phyloP scores from a whole-genome alignment of 768 basidiomycete species.

The Naganishia vaughanmartiniae region DNA sequence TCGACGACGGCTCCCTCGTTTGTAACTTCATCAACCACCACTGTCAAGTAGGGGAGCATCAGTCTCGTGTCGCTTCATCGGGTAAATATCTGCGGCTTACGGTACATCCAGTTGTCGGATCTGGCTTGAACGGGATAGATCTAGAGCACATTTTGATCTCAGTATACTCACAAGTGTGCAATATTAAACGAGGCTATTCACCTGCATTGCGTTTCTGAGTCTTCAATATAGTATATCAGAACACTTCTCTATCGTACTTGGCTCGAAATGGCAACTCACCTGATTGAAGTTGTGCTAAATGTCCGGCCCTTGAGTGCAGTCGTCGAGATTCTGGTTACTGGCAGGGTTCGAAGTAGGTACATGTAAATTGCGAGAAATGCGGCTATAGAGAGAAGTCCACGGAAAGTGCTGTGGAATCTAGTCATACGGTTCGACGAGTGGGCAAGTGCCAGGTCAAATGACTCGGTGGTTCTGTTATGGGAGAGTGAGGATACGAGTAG shows the following conservation, averaged over 20 bases:
- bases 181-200: not conserved
- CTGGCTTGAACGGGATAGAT: slow-evolving; percentile 44
- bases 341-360: not conserved
- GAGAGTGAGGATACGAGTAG: no score
- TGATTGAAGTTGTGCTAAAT: slow-evolving; percentile 1
- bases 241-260: no score
- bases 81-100: not conserved
- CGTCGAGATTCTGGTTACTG: slow-evolving; percentile 7
- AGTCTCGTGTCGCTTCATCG: not conserved
- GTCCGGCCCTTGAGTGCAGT: not conserved
- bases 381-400: not conserved
- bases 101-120: slow-evolving; percentile 53
- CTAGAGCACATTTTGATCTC: slow-evolving; percentile 11
- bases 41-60: not conserved
- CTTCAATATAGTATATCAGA: not conserved
- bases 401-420: not conserved
- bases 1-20: slow-evolving; percentile 49
- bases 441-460: not conserved
- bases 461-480: not conserved
- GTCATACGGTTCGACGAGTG: not conserved
- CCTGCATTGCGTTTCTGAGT: slow-evolving; percentile 20
- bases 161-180: not conserved
- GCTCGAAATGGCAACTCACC: not conserved
- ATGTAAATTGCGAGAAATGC: not conserved
- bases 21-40: slow-evolving; percentile 46